Base-by-base conservation (phyloP, 1,139 yeast species). In the Lodderomyces elongisporus region DNA sequence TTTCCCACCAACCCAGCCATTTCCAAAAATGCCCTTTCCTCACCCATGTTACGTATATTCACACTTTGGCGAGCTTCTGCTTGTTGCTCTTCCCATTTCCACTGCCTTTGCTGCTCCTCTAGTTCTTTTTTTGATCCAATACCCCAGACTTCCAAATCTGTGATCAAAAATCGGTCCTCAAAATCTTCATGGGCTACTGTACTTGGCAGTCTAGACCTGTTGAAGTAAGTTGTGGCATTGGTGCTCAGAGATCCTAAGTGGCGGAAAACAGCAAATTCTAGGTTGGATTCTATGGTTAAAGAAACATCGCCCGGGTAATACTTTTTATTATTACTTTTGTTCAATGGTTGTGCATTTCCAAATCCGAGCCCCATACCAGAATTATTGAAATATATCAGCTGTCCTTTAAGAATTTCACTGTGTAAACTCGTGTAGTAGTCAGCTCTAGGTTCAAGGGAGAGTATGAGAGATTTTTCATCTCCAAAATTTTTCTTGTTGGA, bases 1-100 rank as follows among this genome's bases (percentile, higher is more conserved):
- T 79, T 77, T 0, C 96, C 96, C 5, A 87, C 78, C 8, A 89
- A 53, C 0, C 97, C 97, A 0, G 87, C 97, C 89, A 89, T 74
- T 46, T 88, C 96, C 45, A 89, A 60, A 33, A 89, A 64, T 1
- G 96, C 95, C 32, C 89, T 60, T 36, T 88, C 96, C 47, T 88
- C 96, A 2, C 82, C 85, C 47, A 84, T 52, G 37, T 69, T 74
- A 36, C 72, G 70, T 26, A 79, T 40, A 48, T 87, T 85, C 3
- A 88, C 74, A 23, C 74, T 67, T 48, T 80, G 85, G 36, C 96
- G 66, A 22, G 87, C 79, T 45, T 77, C 74, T 0, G 95, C 95
- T 51, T 85, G 95, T 33, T 77, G 69, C 48, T 83, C 83, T 51
- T 89, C 96, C 96, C 96, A 87, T 48, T 81, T 89, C 93, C 95